Conservation (phyloP, 2,329 filamentous ascomycete species). For the Thelonectria discophora region DNA sequence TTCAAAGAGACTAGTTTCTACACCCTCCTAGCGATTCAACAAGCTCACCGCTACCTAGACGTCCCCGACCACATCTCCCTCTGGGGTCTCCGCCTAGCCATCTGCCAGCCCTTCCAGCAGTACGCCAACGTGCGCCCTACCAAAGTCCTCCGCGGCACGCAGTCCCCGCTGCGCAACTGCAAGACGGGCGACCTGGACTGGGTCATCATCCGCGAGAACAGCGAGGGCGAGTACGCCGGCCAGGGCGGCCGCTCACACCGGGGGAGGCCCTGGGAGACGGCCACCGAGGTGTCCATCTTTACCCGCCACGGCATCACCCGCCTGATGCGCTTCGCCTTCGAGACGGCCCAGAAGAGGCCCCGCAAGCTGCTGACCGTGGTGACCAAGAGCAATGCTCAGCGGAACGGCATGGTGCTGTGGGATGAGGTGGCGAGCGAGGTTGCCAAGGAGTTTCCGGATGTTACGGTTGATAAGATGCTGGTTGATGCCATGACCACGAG, state of each 20-base stretch:
- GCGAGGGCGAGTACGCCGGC: constrained; percentile 72
- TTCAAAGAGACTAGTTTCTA: too few species aligned
- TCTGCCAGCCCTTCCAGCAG: constrained; percentile 71
- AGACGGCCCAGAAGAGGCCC: constrained; percentile 64
- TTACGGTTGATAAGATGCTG: constrained; percentile 71
- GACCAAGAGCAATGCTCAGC: constrained; percentile 72
- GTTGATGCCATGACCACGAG: constrained; percentile 73
- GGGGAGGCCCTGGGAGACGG: constrained; percentile 66
- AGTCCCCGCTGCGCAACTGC: constrained; percentile 64
- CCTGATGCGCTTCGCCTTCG: constrained; percentile 70
- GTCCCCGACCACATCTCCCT: constrained; percentile 73
- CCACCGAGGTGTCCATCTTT: constrained; percentile 71
- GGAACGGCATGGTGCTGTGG: constrained; percentile 75
- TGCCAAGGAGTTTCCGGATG: constrained; percentile 66
- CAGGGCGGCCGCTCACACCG: constrained; percentile 70
- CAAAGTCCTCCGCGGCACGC: constrained; percentile 66
- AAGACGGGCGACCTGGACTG: constrained; percentile 66
- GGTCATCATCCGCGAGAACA: constrained; percentile 74
- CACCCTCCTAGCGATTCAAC: too few species aligned
- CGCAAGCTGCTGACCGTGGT: constrained; percentile 69
- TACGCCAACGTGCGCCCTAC: constrained; percentile 74
- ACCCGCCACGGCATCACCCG: constrained; percentile 66
- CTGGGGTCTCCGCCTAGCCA: constrained; percentile 70
- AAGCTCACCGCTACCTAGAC: constrained; percentile 48
- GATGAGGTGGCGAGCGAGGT: constrained; percentile 68